Conservation (phyloP, 192 early-diverging fungal genomes). For the Rhizophagus clarus region DNA sequence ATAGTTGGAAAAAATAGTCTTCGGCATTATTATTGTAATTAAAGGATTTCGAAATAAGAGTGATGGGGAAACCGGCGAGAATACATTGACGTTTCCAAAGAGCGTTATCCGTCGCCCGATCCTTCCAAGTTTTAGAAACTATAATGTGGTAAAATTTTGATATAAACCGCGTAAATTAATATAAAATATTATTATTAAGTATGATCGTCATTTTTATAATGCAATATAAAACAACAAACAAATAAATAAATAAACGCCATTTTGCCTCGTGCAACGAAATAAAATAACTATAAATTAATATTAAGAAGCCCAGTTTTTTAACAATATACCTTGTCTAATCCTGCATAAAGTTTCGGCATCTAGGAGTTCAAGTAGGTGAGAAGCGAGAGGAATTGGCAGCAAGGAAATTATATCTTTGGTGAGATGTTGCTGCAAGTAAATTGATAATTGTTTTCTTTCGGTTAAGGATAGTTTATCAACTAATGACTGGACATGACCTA, state of each 20-base stretch:
- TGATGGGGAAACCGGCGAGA: neutral
- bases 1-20: constrained; percentile 13
- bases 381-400: neutral
- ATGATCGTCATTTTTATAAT: neutral
- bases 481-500: neutral
- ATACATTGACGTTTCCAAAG: constrained; percentile 22
- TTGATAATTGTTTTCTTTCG: neutral
- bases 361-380: neutral
- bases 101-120: constrained; percentile 19
- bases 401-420: neutral
- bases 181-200: neutral
- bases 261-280: neutral
- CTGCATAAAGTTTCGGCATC: neutral
- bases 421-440: neutral
- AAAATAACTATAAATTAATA: neutral
- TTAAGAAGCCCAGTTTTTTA: neutral
- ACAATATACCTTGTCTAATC: neutral
- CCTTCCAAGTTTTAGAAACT: constrained; percentile 18
- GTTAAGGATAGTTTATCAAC: neutral
- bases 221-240: no score
- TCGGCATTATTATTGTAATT: neutral
- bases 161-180: no score
- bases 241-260: neutral
- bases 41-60: neutral
- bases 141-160: neutral